Evolutionary conservation across 306 rosid genomes (phyloP).

Genomic region (Cajanus cajan): DNA sequence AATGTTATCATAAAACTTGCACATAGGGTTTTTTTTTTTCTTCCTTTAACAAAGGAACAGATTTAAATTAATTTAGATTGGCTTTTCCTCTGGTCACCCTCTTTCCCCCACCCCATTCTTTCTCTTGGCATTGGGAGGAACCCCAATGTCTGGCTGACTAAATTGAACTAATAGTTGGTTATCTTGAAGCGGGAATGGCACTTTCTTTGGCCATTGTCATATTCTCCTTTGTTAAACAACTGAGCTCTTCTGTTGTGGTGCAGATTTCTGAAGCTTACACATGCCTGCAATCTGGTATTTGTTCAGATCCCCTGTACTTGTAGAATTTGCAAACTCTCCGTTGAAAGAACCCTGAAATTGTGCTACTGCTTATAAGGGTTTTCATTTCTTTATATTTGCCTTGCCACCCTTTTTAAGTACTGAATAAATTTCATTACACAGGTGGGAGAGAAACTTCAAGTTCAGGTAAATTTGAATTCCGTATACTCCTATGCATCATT

Average conservation of each 20-base stretch:
- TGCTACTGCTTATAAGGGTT: neutral
- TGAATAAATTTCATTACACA: constrained; percentile 38
- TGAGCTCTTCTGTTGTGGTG: constrained; percentile 38
- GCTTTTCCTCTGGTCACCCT: neutral
- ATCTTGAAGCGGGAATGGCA: neutral
- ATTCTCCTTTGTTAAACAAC: constrained; percentile 2
- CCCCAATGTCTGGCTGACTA: neutral
- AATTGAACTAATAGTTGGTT: neutral
- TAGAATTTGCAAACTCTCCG: constrained; percentile 11
- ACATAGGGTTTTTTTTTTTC: neutral
- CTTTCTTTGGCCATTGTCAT: neutral
- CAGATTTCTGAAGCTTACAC: constrained; percentile 78
- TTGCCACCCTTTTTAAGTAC: constrained; percentile 1
- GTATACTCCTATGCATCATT: neutral
- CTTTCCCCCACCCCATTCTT: neutral
- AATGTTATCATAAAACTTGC: neutral
- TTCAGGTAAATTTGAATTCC: constrained; percentile 48
- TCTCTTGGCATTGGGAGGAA: neutral
- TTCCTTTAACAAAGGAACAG: neutral
- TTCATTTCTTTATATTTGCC: neutral
- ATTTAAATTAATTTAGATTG: neutral
- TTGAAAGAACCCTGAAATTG: constrained; percentile 6
- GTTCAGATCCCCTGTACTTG: constrained; percentile 12
- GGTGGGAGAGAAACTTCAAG: constrained; percentile 43
- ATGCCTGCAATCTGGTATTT: constrained; percentile 59